Evolutionary conservation across 225 moss, liverwort and hornwort genomes (phyloP).

Genomic region (Sphagnum contortum): DNA sequence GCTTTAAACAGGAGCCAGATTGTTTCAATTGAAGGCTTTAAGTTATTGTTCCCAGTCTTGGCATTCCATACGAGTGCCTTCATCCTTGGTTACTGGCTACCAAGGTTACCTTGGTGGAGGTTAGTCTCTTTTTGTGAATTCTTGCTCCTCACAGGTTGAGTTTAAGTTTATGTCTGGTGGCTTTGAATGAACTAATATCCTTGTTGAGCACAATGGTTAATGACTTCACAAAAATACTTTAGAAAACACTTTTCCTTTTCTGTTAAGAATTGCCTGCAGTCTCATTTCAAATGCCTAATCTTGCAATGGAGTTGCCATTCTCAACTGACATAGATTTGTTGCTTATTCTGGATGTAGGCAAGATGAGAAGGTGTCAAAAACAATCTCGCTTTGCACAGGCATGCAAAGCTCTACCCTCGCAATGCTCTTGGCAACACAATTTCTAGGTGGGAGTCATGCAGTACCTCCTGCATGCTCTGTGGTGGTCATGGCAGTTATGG

Average conservation of each 20-base stretch:
- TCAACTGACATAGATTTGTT: no score
- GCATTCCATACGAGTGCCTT: constrained; percentile 81
- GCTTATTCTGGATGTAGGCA: constrained; percentile 18
- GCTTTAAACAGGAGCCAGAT: constrained; percentile 75
- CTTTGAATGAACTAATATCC: no score
- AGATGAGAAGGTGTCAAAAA: constrained; percentile 71
- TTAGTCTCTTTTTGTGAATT: background rate
- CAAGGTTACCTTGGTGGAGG: constrained; percentile 72
- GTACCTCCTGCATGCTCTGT: constrained; percentile 99
- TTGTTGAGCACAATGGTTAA: no score
- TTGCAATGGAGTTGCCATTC: no score
- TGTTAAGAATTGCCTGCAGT: no score
- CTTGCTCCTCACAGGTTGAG: no score
- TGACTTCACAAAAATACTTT: no score
- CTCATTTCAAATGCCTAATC: no score
- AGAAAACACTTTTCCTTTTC: no score
- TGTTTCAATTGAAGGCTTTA: constrained; percentile 63
- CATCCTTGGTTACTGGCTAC: constrained; percentile 71
- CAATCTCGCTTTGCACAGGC: constrained; percentile 84
- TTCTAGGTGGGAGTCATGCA: constrained; percentile 84
- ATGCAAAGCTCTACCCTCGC: constrained; percentile 99
- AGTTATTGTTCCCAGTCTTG: constrained; percentile 66
- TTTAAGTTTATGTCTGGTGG: no score
- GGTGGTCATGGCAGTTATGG: constrained; percentile 95
- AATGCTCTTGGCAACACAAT: constrained; percentile 95